Percentiles rank a stretch among this genome's conserved stretches.
phyloP scores from a whole-genome alignment of 2,329 filamentous ascomycete genomes.

The Diaporthe vexans region DNA sequence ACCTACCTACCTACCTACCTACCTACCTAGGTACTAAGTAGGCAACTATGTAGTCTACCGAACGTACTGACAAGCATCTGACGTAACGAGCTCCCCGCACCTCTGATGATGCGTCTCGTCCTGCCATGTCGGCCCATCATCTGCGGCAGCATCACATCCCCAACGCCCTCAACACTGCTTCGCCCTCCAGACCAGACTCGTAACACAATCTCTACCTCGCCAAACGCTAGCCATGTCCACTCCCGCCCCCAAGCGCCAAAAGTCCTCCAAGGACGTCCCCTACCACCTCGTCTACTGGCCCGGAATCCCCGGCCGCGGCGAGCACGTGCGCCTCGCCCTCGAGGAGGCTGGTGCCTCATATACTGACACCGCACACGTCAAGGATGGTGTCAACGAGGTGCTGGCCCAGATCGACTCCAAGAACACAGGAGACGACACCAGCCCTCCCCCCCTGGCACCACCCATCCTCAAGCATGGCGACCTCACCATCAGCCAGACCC shows the following conservation, averaged over 20 bases:
- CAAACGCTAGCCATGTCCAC: conserved; percentile 29
- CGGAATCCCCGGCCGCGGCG: conserved; percentile 78
- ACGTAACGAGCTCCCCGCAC: conserved; percentile 29
- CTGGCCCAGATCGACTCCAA: conserved; percentile 59
- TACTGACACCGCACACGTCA: conserved; percentile 67
- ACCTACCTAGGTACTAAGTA: too few relatives aligned
- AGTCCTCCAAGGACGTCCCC: conserved; percentile 59
- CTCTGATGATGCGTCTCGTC: background rate
- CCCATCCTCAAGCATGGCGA: conserved; percentile 75
- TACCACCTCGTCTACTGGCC: conserved; percentile 83
- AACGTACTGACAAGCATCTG: conserved; percentile 1
- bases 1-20: too few relatives aligned
- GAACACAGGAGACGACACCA: conserved; percentile 65
- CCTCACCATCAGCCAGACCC: conserved; percentile 76
- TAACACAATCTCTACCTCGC: background rate
- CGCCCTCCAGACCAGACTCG: background rate
- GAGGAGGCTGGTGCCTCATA: conserved; percentile 77
- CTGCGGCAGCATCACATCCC: too few relatives aligned
- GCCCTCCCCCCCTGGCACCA: conserved; percentile 76
- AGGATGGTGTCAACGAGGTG: conserved; percentile 67
- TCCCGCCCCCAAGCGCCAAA: conserved; percentile 53
- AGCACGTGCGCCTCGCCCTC: conserved; percentile 79
- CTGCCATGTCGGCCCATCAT: too few relatives aligned
- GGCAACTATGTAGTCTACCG: background rate
- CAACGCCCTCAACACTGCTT: too few relatives aligned